phyloP scores from a whole-genome alignment of 371 early-diverging fungal genomes.

The Mycotypha africana region DNA sequence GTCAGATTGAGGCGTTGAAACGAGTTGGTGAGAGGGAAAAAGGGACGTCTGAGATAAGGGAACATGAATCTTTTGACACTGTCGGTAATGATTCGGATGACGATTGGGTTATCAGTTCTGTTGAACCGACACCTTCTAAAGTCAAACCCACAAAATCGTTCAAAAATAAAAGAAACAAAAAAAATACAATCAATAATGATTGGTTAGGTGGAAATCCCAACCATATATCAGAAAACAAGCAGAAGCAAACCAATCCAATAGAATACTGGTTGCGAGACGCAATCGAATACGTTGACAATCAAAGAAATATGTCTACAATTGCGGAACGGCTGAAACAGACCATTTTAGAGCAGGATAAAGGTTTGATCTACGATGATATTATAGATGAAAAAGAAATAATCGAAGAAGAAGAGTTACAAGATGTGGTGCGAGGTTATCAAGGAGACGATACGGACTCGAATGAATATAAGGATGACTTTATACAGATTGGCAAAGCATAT shows the following conservation, averaged over 20 bases:
- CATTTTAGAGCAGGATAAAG: slow-evolving; percentile 29
- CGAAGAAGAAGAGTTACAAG: slow-evolving; percentile 52
- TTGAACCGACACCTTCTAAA: background rate
- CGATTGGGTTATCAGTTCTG: slow-evolving; percentile 32
- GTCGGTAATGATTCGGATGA: slow-evolving; percentile 28
- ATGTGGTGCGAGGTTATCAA: slow-evolving; percentile 39
- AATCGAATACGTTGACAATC: slow-evolving; percentile 22
- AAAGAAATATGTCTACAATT: slow-evolving; percentile 4
- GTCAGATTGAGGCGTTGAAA: slow-evolving; percentile 38
- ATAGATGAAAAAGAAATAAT: slow-evolving; percentile 40
- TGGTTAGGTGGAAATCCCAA: slow-evolving; percentile 34
- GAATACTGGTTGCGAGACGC: slow-evolving; percentile 44
- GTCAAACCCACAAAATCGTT: background rate
- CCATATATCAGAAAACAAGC: slow-evolving; percentile 1
- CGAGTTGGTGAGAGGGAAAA: slow-evolving; percentile 29
- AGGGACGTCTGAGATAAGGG: too few relatives aligned
- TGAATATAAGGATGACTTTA: slow-evolving; percentile 18
- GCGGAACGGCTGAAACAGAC: slow-evolving; percentile 21
- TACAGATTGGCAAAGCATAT: slow-evolving; percentile 34
- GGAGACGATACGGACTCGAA: slow-evolving; percentile 28
- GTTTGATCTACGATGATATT: slow-evolving; percentile 24
- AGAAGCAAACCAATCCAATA: slow-evolving; percentile 24
- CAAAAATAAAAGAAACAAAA: background rate
- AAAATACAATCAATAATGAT: slow-evolving; percentile 1
- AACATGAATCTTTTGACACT: background rate